A percentile compares a stretch with the other conserved stretches of the same genome.
phyloP scores from a whole-genome alignment of 1,284 basidiomycete genomes.

The Sanguinoderma infundibulare region DNA sequence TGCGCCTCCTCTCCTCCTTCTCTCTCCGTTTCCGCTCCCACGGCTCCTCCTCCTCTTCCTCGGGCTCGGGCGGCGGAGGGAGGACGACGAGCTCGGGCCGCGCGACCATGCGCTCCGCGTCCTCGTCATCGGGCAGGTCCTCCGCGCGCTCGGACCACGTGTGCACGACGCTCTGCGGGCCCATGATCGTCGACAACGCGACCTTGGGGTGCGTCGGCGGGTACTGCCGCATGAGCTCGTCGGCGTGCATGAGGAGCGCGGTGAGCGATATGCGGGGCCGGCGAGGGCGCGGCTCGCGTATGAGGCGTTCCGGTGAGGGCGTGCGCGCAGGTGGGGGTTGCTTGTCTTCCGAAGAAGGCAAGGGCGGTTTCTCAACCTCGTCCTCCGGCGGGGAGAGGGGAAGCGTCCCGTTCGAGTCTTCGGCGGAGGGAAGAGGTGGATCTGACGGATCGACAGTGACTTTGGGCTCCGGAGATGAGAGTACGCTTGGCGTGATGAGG shows the following conservation, averaged over 20 bases:
- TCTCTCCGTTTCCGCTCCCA: constrained; percentile 18
- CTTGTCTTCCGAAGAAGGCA: constrained; percentile 2
- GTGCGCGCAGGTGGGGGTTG: constrained; percentile 19
- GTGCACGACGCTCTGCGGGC: constrained; percentile 62
- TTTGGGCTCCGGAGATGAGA: not conserved
- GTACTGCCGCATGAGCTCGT: constrained; percentile 46
- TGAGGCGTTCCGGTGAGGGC: constrained; percentile 15
- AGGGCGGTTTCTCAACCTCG: not conserved
- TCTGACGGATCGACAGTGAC: constrained; percentile 7
- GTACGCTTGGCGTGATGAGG: not conserved
- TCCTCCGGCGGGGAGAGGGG: not conserved
- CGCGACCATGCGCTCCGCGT: constrained; percentile 64
- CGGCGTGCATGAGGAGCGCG: constrained; percentile 47
- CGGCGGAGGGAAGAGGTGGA: not conserved
- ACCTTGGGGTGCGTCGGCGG: constrained; percentile 53
- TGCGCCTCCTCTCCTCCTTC: constrained; percentile 29
- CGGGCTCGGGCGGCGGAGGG: constrained; percentile 32
- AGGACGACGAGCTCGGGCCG: constrained; percentile 56
- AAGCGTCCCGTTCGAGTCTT: not conserved
- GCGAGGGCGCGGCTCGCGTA: constrained; percentile 14
- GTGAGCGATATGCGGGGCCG: constrained; percentile 43
- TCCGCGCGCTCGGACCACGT: constrained; percentile 59
- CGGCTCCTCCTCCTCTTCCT: constrained; percentile 20
- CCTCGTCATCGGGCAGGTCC: constrained; percentile 53
- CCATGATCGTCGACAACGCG: constrained; percentile 65